phyloP scores from a whole-genome alignment of 495 filamentous ascomycete species.

The Aspergillus haitiensis region DNA sequence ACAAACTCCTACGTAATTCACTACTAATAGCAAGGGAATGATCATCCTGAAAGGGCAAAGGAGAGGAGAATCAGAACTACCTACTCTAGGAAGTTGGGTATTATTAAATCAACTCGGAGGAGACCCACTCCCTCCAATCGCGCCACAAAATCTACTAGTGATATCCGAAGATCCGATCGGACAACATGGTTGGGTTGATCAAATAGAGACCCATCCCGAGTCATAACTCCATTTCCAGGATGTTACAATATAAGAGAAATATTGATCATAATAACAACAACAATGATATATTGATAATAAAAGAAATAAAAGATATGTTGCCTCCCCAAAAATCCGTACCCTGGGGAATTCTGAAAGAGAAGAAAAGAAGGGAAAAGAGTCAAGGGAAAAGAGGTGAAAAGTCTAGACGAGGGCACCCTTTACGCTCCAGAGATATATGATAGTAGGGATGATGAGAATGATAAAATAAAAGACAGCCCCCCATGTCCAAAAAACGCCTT shows the following conservation, averaged over 20 bases:
- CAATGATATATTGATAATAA: neutral
- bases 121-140: too few relatives aligned
- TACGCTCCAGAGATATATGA: constrained; percentile 14
- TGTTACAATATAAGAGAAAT: too few relatives aligned
- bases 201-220: too few relatives aligned
- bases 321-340: neutral
- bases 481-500: constrained; percentile 31
- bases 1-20: too few relatives aligned
- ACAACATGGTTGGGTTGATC: neutral
- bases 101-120: too few relatives aligned
- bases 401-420: neutral
- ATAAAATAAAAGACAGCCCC: constrained; percentile 11
- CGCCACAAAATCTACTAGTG: too few relatives aligned
- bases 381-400: neutral
- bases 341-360: neutral
- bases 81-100: too few relatives aligned
- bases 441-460: neutral
- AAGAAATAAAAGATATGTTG: constrained; percentile 3
- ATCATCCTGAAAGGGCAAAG: too few relatives aligned
- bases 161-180: constrained; percentile 12
- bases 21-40: too few relatives aligned
- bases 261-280: too few relatives aligned
- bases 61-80: too few relatives aligned
- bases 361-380: constrained; percentile 13
- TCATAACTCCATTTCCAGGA: too few relatives aligned